Base-by-base conservation (phyloP, 768 basidiomycete species). In the Rhodosporidiobolus sp. region DNA sequence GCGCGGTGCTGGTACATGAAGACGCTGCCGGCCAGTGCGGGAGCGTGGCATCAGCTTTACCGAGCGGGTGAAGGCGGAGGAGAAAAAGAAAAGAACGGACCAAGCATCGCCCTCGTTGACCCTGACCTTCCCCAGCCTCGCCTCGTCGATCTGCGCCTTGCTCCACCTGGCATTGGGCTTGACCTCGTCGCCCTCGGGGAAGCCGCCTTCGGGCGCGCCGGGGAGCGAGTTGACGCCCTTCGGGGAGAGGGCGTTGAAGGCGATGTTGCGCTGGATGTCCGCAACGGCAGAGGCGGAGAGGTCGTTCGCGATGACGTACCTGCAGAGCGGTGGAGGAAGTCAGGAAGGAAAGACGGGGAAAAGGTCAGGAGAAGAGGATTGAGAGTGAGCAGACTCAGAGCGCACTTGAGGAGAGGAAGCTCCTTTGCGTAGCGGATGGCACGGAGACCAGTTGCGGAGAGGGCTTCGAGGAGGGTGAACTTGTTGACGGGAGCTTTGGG, bases 391-490 rank as follows among this genome's bases (percentile, higher is more conserved):
- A 60, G 22, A 28, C 30, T 43, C 32, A 7, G 55, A 50, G n/a
- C 38, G 38, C 55, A 96, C 95, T 88, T 91, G 68, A 92, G 86
- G 54, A 89, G 85, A 1, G 94, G 93, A 16, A 99, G 93, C 82
- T 99, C 96, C 77, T 96, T 93, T 0, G 94, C 95, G 80, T 98
- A 99, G 48, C 96, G 90, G 65, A 99, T 96, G 2, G 94, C 90
- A 12, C 96, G 88, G 35, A 99, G 85, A 43, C 96, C 96, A 0
- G 95, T 98, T 0, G 96, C 96, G 26, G 94, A 94, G 45, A 99
- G 86, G 0, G 94, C 92, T 81, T 99, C 96, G 17, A 99, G 84
- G 26, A 96, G 85, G 26, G 88, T 87, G 76, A 94, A 86, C 76
- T 86, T 88, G 75, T 88, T 85, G 0, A 87, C 53, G 0, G 73